Conservation (phyloP, 2,329 filamentous ascomycete genomes). For the Aciculosporium take region DNA sequence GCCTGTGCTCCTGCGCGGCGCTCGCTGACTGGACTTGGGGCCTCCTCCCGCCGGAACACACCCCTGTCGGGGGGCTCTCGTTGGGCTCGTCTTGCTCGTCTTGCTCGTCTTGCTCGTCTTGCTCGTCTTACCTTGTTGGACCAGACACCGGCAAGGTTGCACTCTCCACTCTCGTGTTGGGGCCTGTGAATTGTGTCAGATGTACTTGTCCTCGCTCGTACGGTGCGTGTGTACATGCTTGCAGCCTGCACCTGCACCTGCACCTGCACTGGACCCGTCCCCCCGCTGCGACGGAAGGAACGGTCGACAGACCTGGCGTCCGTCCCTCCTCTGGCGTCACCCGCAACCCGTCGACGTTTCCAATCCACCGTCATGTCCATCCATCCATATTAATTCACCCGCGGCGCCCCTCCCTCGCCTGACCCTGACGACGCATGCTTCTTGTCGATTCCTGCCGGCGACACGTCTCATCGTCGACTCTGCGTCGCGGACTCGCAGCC, state of each 20-base stretch:
- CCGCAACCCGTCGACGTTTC: too few species aligned
- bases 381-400: constrained; percentile 3
- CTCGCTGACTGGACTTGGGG: neutral
- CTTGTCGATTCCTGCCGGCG: neutral
- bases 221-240: too few species aligned
- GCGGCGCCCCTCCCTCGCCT: neutral
- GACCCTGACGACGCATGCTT: neutral
- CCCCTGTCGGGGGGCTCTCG: constrained; percentile 3
- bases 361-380: too few species aligned
- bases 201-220: neutral
- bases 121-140: constrained; percentile 2
- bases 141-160: neutral
- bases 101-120: too few species aligned
- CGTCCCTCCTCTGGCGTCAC: too few species aligned
- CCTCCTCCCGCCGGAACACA: neutral
- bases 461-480: constrained; percentile 1
- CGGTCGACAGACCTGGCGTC: neutral
- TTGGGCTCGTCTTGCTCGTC: too few species aligned
- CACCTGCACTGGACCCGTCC: too few species aligned
- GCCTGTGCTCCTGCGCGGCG: too few species aligned
- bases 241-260: neutral
- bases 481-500: constrained; percentile 4
- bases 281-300: neutral
- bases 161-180: too few species aligned
- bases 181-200: too few species aligned